phyloP scores from a whole-genome alignment of 2,329 filamentous ascomycete species.

The Colletotrichum filicis region DNA sequence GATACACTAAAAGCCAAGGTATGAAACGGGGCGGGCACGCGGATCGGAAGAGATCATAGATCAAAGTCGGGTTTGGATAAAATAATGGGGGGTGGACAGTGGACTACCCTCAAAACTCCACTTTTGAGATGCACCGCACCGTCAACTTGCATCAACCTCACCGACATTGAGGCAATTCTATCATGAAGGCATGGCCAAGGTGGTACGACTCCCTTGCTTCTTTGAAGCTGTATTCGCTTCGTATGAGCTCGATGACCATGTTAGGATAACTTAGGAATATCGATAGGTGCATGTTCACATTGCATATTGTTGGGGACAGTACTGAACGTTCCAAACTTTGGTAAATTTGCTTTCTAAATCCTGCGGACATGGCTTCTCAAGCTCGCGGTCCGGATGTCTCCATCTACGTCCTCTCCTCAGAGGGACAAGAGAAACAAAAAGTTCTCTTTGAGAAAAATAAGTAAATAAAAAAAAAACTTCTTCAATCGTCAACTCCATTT shows the following conservation, averaged over 20 bases:
- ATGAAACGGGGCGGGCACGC: neutral
- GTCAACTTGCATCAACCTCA: conserved; percentile 5
- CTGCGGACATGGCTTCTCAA: conserved; percentile 26
- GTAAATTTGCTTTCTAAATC: conserved; percentile 25
- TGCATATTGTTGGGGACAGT: neutral
- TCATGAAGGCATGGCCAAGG: too few species aligned
- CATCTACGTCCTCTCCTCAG: neutral
- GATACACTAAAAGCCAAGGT: neutral
- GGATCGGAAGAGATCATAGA: too few species aligned
- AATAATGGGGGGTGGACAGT: neutral
- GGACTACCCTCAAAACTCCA: neutral
- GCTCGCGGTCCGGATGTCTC: conserved; percentile 14
- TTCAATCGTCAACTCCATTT: conserved; percentile 32
- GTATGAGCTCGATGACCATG: too few species aligned
- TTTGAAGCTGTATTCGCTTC: too few species aligned
- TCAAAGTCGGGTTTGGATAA: too few species aligned
- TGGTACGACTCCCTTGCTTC: neutral
- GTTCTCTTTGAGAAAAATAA: neutral
- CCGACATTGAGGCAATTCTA: conserved; percentile 16
- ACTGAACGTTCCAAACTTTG: conserved; percentile 9
- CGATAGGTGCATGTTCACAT: neutral
- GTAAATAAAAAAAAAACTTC: neutral
- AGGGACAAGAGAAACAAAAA: neutral
- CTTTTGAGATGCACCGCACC: neutral
- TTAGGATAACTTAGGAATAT: too few species aligned